These are phyloP conservation scores for Kokia cookei DNA, from an alignment of 441 rosid species.

Conservation along the genomic window DNA sequence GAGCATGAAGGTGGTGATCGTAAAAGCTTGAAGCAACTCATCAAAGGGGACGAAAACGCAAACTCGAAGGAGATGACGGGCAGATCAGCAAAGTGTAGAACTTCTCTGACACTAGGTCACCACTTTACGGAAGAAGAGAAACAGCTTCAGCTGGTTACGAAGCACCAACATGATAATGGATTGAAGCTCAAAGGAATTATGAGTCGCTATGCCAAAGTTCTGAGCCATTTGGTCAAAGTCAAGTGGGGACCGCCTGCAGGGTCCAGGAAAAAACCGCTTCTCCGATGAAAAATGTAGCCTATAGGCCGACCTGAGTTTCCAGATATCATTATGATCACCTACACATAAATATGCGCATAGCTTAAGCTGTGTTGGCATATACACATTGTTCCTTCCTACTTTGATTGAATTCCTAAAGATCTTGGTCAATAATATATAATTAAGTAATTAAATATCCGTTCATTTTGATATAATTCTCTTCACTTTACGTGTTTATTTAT, in stretches of 20 bases:
- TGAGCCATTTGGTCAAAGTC: slow-evolving; percentile 44
- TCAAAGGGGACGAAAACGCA: slow-evolving; percentile 16
- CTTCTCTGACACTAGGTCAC: slow-evolving; percentile 45
- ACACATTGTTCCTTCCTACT: neutral
- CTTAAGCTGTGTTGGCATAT: neutral
- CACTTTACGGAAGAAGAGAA: slow-evolving; percentile 44
- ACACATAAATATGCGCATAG: no score
- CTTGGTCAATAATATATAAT: neutral
- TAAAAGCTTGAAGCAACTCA: slow-evolving; percentile 60
- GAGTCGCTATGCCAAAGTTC: slow-evolving; percentile 50
- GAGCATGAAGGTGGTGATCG: slow-evolving; percentile 7
- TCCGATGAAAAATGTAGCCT: slow-evolving; percentile 21
- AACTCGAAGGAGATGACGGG: no score
- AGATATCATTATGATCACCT: neutral
- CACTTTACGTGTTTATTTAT: no score
- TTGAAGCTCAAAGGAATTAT: slow-evolving; percentile 52
- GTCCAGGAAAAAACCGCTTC: slow-evolving; percentile 23
- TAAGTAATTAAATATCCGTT: neutral
- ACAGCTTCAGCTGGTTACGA: slow-evolving; percentile 43
- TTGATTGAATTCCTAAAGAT: neutral
- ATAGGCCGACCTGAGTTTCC: neutral
- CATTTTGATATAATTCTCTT: neutral
- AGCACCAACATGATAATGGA: slow-evolving; percentile 26
- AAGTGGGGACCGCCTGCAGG: slow-evolving; percentile 30
- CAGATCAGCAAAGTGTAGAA: slow-evolving; percentile 22